Evolutionary conservation across 306 rosid species (phyloP).

Genomic region (Prunus salicina): DNA sequence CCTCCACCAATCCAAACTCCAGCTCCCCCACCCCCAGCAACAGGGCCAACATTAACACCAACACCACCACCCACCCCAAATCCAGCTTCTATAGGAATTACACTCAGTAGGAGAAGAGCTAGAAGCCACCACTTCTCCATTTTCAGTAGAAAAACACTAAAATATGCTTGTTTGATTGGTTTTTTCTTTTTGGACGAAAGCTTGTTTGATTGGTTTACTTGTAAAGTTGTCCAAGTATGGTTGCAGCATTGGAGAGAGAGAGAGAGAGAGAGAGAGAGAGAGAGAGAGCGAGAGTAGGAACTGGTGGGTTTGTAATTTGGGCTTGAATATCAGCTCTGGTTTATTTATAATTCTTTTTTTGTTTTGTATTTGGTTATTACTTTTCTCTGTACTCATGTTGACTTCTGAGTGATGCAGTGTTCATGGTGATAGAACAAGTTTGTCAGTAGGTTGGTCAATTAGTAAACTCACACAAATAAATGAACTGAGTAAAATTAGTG

Average conservation of each 20-base stretch:
- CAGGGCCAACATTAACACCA: constrained; percentile 24
- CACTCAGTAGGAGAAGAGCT: constrained; percentile 35
- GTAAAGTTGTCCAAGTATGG: constrained; percentile 42
- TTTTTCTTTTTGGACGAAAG: neutral
- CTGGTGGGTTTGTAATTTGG: constrained; percentile 44
- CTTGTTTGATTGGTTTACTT: constrained; percentile 25
- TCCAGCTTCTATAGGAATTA: constrained; percentile 32
- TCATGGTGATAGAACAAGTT: constrained; percentile 5
- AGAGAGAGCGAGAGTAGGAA: constrained; percentile 12
- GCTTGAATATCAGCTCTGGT: constrained; percentile 15
- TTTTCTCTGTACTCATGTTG: constrained; percentile 38
- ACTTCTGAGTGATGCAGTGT: constrained; percentile 33
- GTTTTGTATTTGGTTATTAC: constrained; percentile 13
- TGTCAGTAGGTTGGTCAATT: constrained; percentile 2
- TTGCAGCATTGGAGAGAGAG: constrained; percentile 44
- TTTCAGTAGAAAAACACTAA: constrained; percentile 28
- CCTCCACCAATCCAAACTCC: constrained; percentile 73
- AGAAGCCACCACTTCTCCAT: constrained; percentile 54
- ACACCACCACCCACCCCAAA: constrained; percentile 30
- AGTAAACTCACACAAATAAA: constrained; percentile 3
- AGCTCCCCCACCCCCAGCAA: constrained; percentile 31
- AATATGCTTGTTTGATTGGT: constrained; percentile 22
- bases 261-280: neutral
- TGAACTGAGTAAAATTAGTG: constrained; percentile 10
- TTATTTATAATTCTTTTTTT: neutral